Conservation (phyloP, 306 rosid species). For the Castanospermum australe region DNA sequence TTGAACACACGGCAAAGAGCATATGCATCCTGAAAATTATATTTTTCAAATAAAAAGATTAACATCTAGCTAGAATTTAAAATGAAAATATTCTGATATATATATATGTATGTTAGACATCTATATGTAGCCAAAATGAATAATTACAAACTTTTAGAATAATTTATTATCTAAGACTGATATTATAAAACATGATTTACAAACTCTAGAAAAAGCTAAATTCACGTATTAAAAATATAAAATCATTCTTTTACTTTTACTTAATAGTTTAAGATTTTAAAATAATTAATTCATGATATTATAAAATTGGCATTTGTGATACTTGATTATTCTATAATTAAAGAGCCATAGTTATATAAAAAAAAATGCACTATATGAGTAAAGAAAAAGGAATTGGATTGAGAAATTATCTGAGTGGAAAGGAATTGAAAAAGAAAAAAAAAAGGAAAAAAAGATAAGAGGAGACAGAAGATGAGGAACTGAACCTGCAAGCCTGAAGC, state of each 20-base stretch:
- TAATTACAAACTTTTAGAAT: neutral
- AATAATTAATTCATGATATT: too few relatives aligned
- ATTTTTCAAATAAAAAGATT: neutral
- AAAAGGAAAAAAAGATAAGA: neutral
- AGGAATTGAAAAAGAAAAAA: too few relatives aligned
- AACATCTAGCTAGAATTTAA: neutral
- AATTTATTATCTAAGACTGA: too few relatives aligned
- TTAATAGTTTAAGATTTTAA: too few relatives aligned
- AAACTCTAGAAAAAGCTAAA: too few relatives aligned
- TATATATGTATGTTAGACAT: too few relatives aligned
- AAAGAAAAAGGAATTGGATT: neutral
- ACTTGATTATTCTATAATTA: too few relatives aligned
- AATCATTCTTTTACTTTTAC: too few relatives aligned
- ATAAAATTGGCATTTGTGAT: too few relatives aligned
- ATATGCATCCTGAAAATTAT: conserved; percentile 70
- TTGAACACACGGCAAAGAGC: conserved; percentile 92
- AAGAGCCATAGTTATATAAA: too few relatives aligned
- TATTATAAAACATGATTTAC: too few relatives aligned
- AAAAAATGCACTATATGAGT: neutral
- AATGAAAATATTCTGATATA: neutral
- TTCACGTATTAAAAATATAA: too few relatives aligned
- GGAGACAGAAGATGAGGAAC: neutral
- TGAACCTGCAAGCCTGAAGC: conserved; percentile 70
- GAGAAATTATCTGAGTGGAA: neutral
- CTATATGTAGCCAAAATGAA: neutral